Conservation (phyloP, 768 basidiomycete species). For the Tricholomella constricta region DNA sequence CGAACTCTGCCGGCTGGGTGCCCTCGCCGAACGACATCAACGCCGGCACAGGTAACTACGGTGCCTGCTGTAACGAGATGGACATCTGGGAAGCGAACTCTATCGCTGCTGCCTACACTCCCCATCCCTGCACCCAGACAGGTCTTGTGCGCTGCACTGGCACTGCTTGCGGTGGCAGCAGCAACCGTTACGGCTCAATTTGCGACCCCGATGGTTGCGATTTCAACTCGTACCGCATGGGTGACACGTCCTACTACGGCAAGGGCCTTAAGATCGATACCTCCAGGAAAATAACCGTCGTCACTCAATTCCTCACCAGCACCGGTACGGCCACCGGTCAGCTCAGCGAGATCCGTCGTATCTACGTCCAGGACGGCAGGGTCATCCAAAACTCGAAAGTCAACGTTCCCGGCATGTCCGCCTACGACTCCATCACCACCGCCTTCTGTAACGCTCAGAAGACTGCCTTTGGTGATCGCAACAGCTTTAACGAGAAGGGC, state of each 20-base stretch:
- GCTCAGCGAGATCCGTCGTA: slow-evolving; percentile 53
- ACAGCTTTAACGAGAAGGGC: slow-evolving; percentile 42
- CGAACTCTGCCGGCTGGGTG: slow-evolving; percentile 47
- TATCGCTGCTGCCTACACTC: slow-evolving; percentile 50
- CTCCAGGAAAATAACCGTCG: slow-evolving; percentile 51
- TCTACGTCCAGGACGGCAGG: slow-evolving; percentile 54
- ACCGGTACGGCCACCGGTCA: slow-evolving; percentile 46
- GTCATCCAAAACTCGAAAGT: slow-evolving; percentile 52
- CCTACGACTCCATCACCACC: too few relatives aligned
- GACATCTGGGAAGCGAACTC: slow-evolving; percentile 62
- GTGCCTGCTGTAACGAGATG: slow-evolving; percentile 60
- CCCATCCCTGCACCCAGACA: slow-evolving; percentile 46
- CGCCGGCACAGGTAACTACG: slow-evolving; percentile 45
- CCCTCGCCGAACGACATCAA: slow-evolving; percentile 39
- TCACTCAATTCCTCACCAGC: slow-evolving; percentile 57
- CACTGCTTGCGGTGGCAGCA: slow-evolving; percentile 34
- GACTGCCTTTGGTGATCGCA: slow-evolving; percentile 45
- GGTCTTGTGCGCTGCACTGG: slow-evolving; percentile 46
- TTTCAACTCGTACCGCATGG: too few relatives aligned
- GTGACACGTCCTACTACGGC: slow-evolving; percentile 47
- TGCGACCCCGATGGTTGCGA: slow-evolving; percentile 62
- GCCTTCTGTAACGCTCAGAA: slow-evolving; percentile 47
- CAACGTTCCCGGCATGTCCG: slow-evolving; percentile 49
- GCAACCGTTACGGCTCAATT: slow-evolving; percentile 40
- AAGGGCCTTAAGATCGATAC: slow-evolving; percentile 51